Base-by-base conservation (phyloP, 768 basidiomycete genomes). In the Boletus pseudopeckii region DNA sequence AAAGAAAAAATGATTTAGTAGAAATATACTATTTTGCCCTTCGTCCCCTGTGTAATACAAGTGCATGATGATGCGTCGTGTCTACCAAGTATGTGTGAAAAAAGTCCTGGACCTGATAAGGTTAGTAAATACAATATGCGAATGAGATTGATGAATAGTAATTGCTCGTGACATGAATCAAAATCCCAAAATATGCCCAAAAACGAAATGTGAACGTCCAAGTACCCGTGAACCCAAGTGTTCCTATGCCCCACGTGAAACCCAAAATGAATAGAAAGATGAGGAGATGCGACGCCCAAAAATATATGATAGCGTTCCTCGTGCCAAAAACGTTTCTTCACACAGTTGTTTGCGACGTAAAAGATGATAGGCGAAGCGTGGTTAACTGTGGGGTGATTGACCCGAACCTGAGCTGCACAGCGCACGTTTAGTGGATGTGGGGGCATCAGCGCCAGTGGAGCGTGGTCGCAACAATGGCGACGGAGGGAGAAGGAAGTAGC, bases 1-100 rank as follows among this genome's bases (percentile, higher is more conserved):
- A 55, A 90, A 83, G 77, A 93, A 88, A 75, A 89, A 82, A 74
- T 83, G 66, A 71, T 66, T 18, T 33, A 17, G 32, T 8, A 28
- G 26, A 30, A 39, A 18, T 45, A 36, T 9, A 50, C 34, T 37
- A 24, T 44, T 39, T 39, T 52, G 33, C 47, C n/a, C 47, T 17
- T 42, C 17, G n/a, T 49, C 40, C 40, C 24, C n/a, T 58, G 22
- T 46, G 41, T 53, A 55, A 15, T 57, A 44, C 40, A 42, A 49
- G 39, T 39, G 47, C 61, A 49, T 61, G 56, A 52, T 40, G n/a
- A 32, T 63, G 45, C 37, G 32, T 48, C 54, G 55, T 49, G 48
- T 59, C 53, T 56, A 50, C 37, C 40, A 17, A 3, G 15, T 36
- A 22, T 52, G 54, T 10, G 43, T 49, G 41, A 22, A 7, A 45